Conservation (phyloP, 768 basidiomycete genomes). For the Boletus pseudopeckii region DNA sequence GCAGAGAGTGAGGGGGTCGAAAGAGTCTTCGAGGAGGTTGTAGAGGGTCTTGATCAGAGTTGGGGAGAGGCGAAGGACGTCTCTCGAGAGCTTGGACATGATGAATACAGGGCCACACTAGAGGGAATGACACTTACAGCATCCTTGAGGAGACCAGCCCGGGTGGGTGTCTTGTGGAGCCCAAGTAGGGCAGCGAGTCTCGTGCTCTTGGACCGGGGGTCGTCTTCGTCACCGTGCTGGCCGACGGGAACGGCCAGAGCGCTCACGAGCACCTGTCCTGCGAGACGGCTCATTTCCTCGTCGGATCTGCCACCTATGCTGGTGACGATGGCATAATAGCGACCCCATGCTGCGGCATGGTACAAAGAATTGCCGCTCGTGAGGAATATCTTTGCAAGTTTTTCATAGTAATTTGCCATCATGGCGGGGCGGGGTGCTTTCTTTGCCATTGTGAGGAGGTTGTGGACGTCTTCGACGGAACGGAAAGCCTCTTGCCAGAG, state of each 20-base stretch:
- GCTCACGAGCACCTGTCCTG: slow-evolving; percentile 88
- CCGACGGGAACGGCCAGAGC: slow-evolving; percentile 92
- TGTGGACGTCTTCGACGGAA: slow-evolving; percentile 97
- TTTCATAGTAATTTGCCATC: slow-evolving; percentile 99
- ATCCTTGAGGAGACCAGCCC: slow-evolving; percentile 81
- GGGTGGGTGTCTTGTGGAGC: slow-evolving; percentile 77
- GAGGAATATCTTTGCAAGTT: slow-evolving; percentile 93
- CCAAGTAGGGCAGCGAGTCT: slow-evolving; percentile 84
- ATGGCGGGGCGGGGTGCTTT: slow-evolving; percentile 89
- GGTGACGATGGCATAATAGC: slow-evolving; percentile 72
- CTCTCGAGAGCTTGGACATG: slow-evolving; percentile 65
- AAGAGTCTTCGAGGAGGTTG: slow-evolving; percentile 85
- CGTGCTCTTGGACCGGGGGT: slow-evolving; percentile 63
- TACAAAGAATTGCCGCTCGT: slow-evolving; percentile 93
- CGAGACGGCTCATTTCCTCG: slow-evolving; percentile 77
- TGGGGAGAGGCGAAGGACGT: slow-evolving; percentile 79
- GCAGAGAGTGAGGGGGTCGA: slow-evolving; percentile 89
- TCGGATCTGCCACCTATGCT: slow-evolving; percentile 69
- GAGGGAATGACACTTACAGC: slow-evolving; percentile 55
- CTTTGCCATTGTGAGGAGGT: slow-evolving; percentile 88
- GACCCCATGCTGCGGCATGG: slow-evolving; percentile 94
- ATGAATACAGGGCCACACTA: neutral
- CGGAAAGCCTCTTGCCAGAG: slow-evolving; percentile 99
- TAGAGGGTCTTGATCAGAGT: slow-evolving; percentile 73
- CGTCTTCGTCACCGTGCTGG: slow-evolving; percentile 48